phyloP scores from a whole-genome alignment of 2,329 filamentous ascomycete genomes.

The Parascedosporium putredinis region DNA sequence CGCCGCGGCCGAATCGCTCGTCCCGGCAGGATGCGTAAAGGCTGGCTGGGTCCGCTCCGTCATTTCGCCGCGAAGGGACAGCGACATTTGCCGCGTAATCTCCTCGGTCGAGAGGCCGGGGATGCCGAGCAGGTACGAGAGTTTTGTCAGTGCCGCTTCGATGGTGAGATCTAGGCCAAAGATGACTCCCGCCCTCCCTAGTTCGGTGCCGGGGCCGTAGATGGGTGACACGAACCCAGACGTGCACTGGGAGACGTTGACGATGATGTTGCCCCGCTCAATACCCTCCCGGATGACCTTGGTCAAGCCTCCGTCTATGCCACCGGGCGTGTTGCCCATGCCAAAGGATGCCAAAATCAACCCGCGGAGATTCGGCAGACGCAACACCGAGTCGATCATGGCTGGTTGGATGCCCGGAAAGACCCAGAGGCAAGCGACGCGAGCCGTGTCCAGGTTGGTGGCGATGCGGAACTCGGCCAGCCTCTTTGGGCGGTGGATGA shows the following conservation, averaged over 20 bases:
- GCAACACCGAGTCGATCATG: slow-evolving; percentile 79
- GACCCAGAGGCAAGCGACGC: slow-evolving; percentile 80
- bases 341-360: slow-evolving; percentile 87
- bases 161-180: slow-evolving; percentile 84
- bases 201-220: slow-evolving; percentile 67
- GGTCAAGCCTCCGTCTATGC: slow-evolving; percentile 67
- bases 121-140: slow-evolving; percentile 70
- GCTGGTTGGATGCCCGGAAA: slow-evolving; percentile 91
- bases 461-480: slow-evolving; percentile 67
- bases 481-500: slow-evolving; percentile 62
- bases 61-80: slow-evolving; percentile 73
- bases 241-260: slow-evolving; percentile 86
- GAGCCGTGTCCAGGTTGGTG: slow-evolving; percentile 69
- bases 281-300: slow-evolving; percentile 69
- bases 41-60: slow-evolving; percentile 63
- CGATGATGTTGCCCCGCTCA: slow-evolving; percentile 69
- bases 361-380: slow-evolving; percentile 64
- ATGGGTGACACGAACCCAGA: slow-evolving; percentile 66
- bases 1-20: slow-evolving; percentile 29
- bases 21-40: slow-evolving; percentile 63
- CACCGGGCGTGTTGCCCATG: slow-evolving; percentile 81
- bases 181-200: slow-evolving; percentile 76
- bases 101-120: slow-evolving; percentile 54
- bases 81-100: slow-evolving; percentile 60
- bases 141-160: slow-evolving; percentile 82